These are phyloP conservation scores for Aspergillus uvarum DNA, from an alignment of 2,329 filamentous ascomycete species.

Conservation along the genomic window DNA sequence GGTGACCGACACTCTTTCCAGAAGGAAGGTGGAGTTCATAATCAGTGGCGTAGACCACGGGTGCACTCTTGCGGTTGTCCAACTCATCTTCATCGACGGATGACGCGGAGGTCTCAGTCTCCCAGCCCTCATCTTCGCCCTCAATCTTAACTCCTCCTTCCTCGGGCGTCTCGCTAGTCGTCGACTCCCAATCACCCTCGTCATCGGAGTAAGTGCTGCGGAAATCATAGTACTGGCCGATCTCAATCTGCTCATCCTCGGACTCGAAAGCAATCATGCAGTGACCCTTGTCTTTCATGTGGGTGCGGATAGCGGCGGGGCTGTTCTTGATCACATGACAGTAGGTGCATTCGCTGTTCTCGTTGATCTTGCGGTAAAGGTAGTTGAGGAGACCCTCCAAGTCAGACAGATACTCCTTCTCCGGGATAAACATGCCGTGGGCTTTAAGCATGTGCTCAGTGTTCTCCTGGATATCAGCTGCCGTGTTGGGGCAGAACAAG, in stretches of 20 bases:
- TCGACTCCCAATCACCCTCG: constrained; percentile 61
- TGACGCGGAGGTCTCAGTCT: constrained; percentile 89
- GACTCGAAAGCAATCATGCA: constrained; percentile 93
- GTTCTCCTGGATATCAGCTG: constrained; percentile 72
- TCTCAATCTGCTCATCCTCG: constrained; percentile 86
- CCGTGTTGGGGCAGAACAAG: constrained; percentile 89
- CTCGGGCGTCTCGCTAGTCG: constrained; percentile 31
- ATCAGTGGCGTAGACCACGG: constrained; percentile 83
- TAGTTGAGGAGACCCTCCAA: constrained; percentile 77
- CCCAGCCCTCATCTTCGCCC: constrained; percentile 73
- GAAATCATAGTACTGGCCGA: constrained; percentile 98
- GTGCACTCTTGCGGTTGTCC: constrained; percentile 75
- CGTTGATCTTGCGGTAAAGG: constrained; percentile 75
- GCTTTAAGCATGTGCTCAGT: constrained; percentile 85
- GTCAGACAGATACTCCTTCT: constrained; percentile 79
- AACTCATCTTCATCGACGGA: constrained; percentile 80
- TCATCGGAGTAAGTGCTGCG: constrained; percentile 88
- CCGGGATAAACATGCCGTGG: constrained; percentile 95
- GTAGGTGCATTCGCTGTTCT: constrained; percentile 80
- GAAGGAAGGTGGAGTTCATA: constrained; percentile 91
- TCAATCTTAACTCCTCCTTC: constrained; percentile 65
- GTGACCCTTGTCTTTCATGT: constrained; percentile 96
- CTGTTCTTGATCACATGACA: constrained; percentile 82
- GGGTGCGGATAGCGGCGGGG: constrained; percentile 79
- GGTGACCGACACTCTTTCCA: constrained; percentile 84